Evolutionary conservation across 2,329 filamentous ascomycete species (phyloP).

Genomic region (Pseudocercospora crystallina): DNA sequence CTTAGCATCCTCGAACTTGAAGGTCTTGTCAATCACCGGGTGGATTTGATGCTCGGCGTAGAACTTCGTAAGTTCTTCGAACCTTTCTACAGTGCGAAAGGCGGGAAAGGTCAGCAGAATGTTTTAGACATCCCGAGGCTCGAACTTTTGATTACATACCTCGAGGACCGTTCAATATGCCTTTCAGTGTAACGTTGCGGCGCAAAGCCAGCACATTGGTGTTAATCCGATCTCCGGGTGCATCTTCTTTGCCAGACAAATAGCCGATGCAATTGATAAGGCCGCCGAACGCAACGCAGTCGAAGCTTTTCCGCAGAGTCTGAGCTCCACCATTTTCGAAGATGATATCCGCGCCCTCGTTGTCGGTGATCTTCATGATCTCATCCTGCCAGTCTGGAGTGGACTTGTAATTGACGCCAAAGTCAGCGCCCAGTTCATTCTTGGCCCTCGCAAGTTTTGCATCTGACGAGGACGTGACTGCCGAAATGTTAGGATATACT

Average conservation of each 20-base stretch:
- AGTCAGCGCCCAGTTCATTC: constrained; percentile 56
- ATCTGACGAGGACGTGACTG: constrained; percentile 59
- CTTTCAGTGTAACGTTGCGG: constrained; percentile 55
- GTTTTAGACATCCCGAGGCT: no score
- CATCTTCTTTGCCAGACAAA: constrained; percentile 56
- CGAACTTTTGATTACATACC: no score
- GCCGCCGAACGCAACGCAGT: constrained; percentile 44
- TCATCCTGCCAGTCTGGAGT: constrained; percentile 60
- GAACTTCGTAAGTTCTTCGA: constrained; percentile 45
- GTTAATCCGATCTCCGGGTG: constrained; percentile 55
- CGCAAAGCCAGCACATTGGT: constrained; percentile 58
- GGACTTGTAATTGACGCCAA: constrained; percentile 61
- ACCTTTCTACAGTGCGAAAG: constrained; percentile 42
- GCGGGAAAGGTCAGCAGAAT: no score
- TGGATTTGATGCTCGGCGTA: constrained; percentile 43
- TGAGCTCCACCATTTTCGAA: constrained; percentile 54
- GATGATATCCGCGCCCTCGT: constrained; percentile 49
- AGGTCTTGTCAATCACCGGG: constrained; percentile 43
- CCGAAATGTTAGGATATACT: no score
- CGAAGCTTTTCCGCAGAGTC: constrained; percentile 49
- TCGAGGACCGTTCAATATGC: constrained; percentile 57
- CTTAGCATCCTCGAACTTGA: constrained; percentile 38
- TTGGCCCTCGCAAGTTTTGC: constrained; percentile 51
- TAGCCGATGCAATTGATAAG: constrained; percentile 45
- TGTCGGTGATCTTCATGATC: constrained; percentile 50